Base-by-base conservation (phyloP, 495 filamentous ascomycete genomes). In the Penicillium crystallinum region DNA sequence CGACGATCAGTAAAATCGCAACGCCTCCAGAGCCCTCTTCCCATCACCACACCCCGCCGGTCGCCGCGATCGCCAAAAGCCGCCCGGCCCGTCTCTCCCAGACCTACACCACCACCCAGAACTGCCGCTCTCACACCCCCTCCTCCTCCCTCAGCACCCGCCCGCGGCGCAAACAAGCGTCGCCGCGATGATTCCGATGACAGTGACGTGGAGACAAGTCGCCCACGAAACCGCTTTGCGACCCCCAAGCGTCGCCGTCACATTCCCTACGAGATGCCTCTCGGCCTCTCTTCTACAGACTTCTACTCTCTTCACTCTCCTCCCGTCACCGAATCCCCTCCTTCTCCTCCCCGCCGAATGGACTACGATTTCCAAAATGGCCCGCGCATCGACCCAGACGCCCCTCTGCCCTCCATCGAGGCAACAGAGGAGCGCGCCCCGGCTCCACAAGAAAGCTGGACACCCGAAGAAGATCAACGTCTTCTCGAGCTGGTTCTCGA, bases 401-500 rank as follows among this genome's bases (percentile, higher is more conserved):
- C 68, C 15, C 63, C 67, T 37, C 62, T 75, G 7, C 72, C 70
- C n/a, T 75, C 71, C 9, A 71, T 72, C 22, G 67, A 75, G 59
- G 64, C 63, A 27, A 45, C 70, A 43, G 49, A 72, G 33, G 61
- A 63, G 8, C 14, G 36, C 29, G 21, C 44, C 21, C 23, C 54
- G 3, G 34, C 55, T 25, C 10, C 48, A 7, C 27, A 46, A 17
- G 71, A 81, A 46, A 58, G 62, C 12, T 90, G 86, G 87, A 78
- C 81, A 34, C 71, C 76, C 5, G 81, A 85, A 42, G 84, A 90
- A 56, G 87, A 91, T 65, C 73, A 84, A 45, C 77, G 82, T 19
- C 73, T 92, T 5, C 80, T 91, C 21, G 81, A 88, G 60, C 70
- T 89, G 23, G 86, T 91, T 29, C 73, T 91, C 2, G 82, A 86